Evolutionary conservation across 148 eudicot species (phyloP).

Genomic region (Vaccinium corymbosum): DNA sequence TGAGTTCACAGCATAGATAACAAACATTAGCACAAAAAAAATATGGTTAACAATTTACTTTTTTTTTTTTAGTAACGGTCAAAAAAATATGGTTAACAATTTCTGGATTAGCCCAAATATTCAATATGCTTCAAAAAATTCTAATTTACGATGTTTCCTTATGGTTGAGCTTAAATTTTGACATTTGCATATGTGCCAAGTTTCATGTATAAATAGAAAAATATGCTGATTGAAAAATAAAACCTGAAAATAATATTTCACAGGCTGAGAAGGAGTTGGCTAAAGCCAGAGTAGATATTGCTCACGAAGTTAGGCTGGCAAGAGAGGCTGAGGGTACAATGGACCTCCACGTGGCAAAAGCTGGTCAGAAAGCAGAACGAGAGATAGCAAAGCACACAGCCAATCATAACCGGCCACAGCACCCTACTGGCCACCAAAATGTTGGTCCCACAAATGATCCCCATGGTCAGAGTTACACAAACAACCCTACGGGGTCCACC

Average conservation of each 20-base stretch:
- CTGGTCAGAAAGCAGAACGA: conserved; percentile 31
- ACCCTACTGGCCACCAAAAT: not conserved
- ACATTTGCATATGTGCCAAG: too few relatives aligned
- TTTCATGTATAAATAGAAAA: too few relatives aligned
- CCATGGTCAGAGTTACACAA: not conserved
- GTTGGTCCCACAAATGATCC: not conserved
- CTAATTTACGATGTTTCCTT: too few relatives aligned
- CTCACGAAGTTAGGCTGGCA: conserved; percentile 62
- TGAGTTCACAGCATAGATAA: too few relatives aligned
- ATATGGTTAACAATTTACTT: not conserved
- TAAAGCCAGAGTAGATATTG: conserved; percentile 40
- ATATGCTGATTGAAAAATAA: not conserved
- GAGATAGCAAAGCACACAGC: conserved; percentile 31
- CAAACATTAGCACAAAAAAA: too few relatives aligned
- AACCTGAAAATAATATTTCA: not conserved
- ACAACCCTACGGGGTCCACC: not conserved
- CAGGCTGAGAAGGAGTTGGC: conserved; percentile 63
- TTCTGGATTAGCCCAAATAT: not conserved
- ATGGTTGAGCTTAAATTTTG: not conserved
- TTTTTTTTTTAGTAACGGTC: too few relatives aligned
- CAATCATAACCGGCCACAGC: conserved; percentile 18
- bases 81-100: not conserved
- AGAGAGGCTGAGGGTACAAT: conserved; percentile 60
- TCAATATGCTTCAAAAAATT: too few relatives aligned
- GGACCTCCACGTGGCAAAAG: conserved; percentile 58